phyloP scores from a whole-genome alignment of 1,284 basidiomycete genomes.

The Erythrobasidium hasegawianum region DNA sequence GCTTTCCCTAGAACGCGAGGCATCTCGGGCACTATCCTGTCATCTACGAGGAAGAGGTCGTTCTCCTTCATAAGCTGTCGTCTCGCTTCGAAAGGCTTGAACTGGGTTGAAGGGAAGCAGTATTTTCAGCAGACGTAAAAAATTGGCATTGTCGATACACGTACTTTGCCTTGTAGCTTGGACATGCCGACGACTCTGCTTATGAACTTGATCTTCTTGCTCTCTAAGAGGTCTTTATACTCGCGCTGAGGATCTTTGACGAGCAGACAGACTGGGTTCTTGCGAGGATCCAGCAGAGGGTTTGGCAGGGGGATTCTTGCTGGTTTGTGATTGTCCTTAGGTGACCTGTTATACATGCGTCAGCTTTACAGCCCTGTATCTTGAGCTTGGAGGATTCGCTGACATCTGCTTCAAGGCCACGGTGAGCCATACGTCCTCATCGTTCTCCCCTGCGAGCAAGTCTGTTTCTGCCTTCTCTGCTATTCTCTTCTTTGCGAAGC shows the following conservation, averaged over 20 bases:
- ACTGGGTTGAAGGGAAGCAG: slow-evolving; percentile 50
- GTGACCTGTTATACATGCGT: slow-evolving; percentile 48
- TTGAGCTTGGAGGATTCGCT: too few species aligned
- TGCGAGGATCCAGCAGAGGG: slow-evolving; percentile 75
- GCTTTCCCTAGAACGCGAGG: slow-evolving; percentile 82
- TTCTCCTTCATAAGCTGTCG: slow-evolving; percentile 80
- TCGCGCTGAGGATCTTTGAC: slow-evolving; percentile 92
- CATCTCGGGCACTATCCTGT: slow-evolving; percentile 78
- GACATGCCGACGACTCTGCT: slow-evolving; percentile 84
- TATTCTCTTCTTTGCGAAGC: slow-evolving; percentile 63
- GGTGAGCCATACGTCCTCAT: slow-evolving; percentile 72
- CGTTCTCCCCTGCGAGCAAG: slow-evolving; percentile 72
- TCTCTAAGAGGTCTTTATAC: slow-evolving; percentile 86
- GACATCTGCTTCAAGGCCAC: slow-evolving; percentile 73
- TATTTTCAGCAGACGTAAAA: background rate
- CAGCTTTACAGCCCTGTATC: background rate
- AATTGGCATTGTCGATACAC: slow-evolving; percentile 1
- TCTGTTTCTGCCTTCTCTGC: slow-evolving; percentile 66
- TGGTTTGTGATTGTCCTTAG: slow-evolving; percentile 74
- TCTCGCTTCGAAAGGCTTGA: slow-evolving; percentile 86
- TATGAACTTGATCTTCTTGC: slow-evolving; percentile 77
- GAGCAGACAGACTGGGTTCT: slow-evolving; percentile 77
- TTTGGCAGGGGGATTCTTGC: slow-evolving; percentile 73
- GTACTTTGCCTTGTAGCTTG: slow-evolving; percentile 75
- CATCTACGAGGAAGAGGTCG: slow-evolving; percentile 88